Evolutionary conservation across 2,329 filamentous ascomycete genomes (phyloP), one percentile per base, ranked within the genome.

Genomic region (Claviceps arundinis): DNA sequence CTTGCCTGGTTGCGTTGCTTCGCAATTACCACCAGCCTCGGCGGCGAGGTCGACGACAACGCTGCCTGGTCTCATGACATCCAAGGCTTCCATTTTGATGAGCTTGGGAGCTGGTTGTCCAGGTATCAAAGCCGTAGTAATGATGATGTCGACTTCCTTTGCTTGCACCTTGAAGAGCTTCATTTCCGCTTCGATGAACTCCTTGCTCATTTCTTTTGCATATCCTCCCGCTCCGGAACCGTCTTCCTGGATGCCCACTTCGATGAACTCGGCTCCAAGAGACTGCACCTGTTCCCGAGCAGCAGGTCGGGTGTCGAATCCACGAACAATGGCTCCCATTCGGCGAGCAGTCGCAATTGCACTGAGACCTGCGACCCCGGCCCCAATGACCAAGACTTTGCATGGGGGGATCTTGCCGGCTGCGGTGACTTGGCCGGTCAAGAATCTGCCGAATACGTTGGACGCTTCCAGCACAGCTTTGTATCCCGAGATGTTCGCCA

Each of bases 401-500:
- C 87, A 89, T 4, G 89, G 89, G 0, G 89, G 89, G 37, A 95
- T 93, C 75, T 93, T 82, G 47, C 89, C 89, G 51, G 89, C 89
- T 50, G 89, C 89, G 4, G 89, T 95, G 16, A 90, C 87, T 65
- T 95, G 89, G 30, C 89, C 89, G 13, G 89, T 94, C 58, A 95
- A 69, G 63, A 94, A 95, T 46, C 89, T 81, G 50, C 89, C 89
- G 67, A 94, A 95, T 56, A 85, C 82, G 67, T 95, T 95, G 14
- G 87, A 90, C 1, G 89, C 89, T 66, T 95, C 89, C 44, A 95
- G 72, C 1, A 95, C 87, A 42, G 89, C 89, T 68, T 94, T 95
- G 70, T 95, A 95, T 0, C 89, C 89, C 22, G 89, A 87, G 69
- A 95, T 95, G 60, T 95, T 95, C 55, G 89, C 89, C 89, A 95